Evolutionary conservation across 371 early-diverging fungal species (phyloP).

Genomic region (Rhizopus arrhizus): DNA sequence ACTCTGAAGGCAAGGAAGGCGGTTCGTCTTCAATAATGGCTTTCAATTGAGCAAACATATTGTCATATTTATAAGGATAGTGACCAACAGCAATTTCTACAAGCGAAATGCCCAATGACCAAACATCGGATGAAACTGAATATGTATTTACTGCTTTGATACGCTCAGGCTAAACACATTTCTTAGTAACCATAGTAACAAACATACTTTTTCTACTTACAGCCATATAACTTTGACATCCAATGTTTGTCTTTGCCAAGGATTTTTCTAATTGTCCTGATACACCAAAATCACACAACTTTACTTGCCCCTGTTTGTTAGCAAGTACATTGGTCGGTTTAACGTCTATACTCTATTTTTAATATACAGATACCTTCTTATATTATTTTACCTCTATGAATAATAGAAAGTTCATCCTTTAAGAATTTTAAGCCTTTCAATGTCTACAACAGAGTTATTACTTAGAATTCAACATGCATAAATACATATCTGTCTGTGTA

Average conservation of each 20-base stretch:
- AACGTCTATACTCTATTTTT: constrained; percentile 63
- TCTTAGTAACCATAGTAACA: background rate
- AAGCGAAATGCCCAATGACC: constrained; percentile 93
- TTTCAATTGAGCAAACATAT: constrained; percentile 85
- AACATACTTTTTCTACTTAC: constrained; percentile 45
- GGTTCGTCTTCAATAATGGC: constrained; percentile 85
- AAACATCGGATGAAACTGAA: constrained; percentile 84
- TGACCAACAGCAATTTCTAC: constrained; percentile 91
- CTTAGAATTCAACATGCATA: background rate
- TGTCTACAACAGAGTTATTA: constrained; percentile 53
- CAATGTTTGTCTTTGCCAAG: constrained; percentile 91
- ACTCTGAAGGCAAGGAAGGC: constrained; percentile 65
- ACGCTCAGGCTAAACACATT: constrained; percentile 71
- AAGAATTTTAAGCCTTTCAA: constrained; percentile 85
- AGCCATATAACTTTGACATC: constrained; percentile 95
- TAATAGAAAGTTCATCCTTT: constrained; percentile 86
- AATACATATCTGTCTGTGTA: too few relatives aligned
- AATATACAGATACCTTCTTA: background rate
- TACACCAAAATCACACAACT: constrained; percentile 91
- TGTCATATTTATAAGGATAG: constrained; percentile 73
- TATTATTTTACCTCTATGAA: constrained; percentile 70
- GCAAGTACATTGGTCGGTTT: constrained; percentile 94
- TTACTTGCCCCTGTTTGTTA: constrained; percentile 85
- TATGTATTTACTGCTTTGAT: constrained; percentile 68
- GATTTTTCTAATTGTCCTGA: constrained; percentile 89